A percentile compares a stretch with the other conserved stretches of the same genome.
Conservation (phyloP, 2,329 filamentous ascomycete genomes). For the Salinomyces thailandicus region DNA sequence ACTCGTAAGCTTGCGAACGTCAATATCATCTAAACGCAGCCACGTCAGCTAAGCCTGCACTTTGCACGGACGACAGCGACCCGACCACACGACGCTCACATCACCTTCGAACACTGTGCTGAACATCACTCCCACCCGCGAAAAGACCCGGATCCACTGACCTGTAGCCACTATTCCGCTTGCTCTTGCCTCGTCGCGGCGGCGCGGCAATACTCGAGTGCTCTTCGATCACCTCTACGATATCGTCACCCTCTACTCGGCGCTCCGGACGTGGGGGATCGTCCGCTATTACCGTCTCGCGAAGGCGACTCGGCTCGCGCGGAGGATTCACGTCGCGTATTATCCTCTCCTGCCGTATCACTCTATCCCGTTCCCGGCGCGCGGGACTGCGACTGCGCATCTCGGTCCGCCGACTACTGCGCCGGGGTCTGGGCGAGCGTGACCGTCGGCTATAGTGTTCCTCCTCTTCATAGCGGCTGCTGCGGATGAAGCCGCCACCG, state of each 20-base stretch:
- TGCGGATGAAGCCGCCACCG: slow-evolving; percentile 20
- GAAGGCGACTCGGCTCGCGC: slow-evolving; percentile 19
- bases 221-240: slow-evolving; percentile 50
- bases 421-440: slow-evolving; percentile 16
- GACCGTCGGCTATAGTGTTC: slow-evolving; percentile 18
- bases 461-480: slow-evolving; percentile 21
- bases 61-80: slow-evolving; percentile 3
- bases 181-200: slow-evolving; percentile 29
- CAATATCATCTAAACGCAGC: slow-evolving; percentile 1
- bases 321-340: slow-evolving; percentile 21
- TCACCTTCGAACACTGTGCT: slow-evolving; percentile 1
- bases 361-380: slow-evolving; percentile 16
- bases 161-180: slow-evolving; percentile 37
- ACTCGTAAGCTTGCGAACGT: slow-evolving; percentile 9
- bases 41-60: slow-evolving; percentile 3
- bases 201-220: slow-evolving; percentile 33
- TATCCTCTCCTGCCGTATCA: slow-evolving; percentile 26
- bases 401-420: slow-evolving; percentile 17
- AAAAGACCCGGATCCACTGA: slow-evolving; percentile 36
- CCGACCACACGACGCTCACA: not conserved
- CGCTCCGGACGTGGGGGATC: slow-evolving; percentile 26
- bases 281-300: slow-evolving; percentile 34
- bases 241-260: slow-evolving; percentile 40
- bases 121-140: slow-evolving; percentile 25
- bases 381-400: slow-evolving; percentile 19